phyloP scores from a whole-genome alignment of 257 asterid genomes.

The Thymus mandschuricus region DNA sequence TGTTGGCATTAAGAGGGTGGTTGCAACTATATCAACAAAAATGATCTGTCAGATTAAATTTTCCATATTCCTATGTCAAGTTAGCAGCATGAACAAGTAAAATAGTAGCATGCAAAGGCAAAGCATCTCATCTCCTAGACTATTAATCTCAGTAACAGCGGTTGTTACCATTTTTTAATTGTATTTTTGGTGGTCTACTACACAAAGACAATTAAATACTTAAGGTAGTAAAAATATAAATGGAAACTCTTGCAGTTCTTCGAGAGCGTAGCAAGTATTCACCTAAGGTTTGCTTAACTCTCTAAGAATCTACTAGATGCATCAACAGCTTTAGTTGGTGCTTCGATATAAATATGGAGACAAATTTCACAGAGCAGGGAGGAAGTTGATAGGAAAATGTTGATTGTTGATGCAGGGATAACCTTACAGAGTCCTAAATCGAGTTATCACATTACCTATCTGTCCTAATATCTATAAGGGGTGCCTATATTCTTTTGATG shows the following conservation, averaged over 20 bases:
- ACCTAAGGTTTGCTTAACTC: neutral
- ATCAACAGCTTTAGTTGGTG: neutral
- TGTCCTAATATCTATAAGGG: neutral
- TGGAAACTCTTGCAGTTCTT: neutral
- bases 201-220: neutral
- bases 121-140: neutral
- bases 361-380: neutral
- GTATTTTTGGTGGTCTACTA: neutral
- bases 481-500: too few species aligned
- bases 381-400: neutral
- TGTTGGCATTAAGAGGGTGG: neutral
- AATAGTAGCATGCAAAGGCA: neutral
- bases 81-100: neutral
- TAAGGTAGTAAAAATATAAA: neutral
- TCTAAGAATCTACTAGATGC: slow-evolving; percentile 4
- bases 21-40: neutral
- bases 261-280: neutral
- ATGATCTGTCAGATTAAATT: neutral
- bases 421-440: neutral
- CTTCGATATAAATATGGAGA: neutral
- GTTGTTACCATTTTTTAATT: neutral
- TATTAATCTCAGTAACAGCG: neutral
- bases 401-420: neutral
- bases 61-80: neutral
- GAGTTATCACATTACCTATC: neutral